phyloP scores from a whole-genome alignment of 192 early-diverging fungal genomes.

The Powellomyces hirtus region DNA sequence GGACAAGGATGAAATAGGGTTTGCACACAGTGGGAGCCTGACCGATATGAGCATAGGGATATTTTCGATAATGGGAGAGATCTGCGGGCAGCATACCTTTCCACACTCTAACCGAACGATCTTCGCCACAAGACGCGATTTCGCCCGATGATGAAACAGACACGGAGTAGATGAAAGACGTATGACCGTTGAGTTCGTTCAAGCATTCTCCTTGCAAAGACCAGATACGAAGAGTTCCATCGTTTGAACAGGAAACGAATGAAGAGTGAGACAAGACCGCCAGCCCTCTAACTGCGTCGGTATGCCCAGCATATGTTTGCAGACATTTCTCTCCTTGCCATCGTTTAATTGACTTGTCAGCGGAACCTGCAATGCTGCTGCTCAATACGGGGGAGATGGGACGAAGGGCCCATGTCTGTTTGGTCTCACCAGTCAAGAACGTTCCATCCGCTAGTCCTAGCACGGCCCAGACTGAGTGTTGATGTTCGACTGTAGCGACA shows the following conservation, averaged over 20 bases:
- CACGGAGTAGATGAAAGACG: slow-evolving; percentile 89
- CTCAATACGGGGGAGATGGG: background rate
- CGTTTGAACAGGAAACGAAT: slow-evolving; percentile 88
- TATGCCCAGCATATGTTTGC: slow-evolving; percentile 75
- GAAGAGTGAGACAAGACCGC: slow-evolving; percentile 56
- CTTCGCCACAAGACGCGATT: slow-evolving; percentile 91
- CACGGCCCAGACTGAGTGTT: slow-evolving; percentile 89
- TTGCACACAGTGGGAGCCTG: slow-evolving; percentile 69
- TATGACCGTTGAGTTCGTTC: slow-evolving; percentile 79
- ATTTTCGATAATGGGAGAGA: background rate
- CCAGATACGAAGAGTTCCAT: slow-evolving; percentile 84
- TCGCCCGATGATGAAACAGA: slow-evolving; percentile 68
- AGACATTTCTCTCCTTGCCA: slow-evolving; percentile 73
- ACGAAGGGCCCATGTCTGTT: background rate
- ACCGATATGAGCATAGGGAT: background rate
- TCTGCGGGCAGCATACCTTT: slow-evolving; percentile 41
- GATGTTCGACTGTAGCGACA: slow-evolving; percentile 68
- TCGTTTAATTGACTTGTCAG: slow-evolving; percentile 85
- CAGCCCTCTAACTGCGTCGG: slow-evolving; percentile 86
- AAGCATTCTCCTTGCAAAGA: slow-evolving; percentile 64
- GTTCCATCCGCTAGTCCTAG: slow-evolving; percentile 67
- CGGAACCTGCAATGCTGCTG: slow-evolving; percentile 64
- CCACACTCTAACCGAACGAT: slow-evolving; percentile 87
- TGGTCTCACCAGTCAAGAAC: slow-evolving; percentile 69
- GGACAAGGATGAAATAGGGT: slow-evolving; percentile 82